Evolutionary conservation across 2,329 filamentous ascomycete genomes (phyloP).

Genomic region (Aspergillus udagawae): DNA sequence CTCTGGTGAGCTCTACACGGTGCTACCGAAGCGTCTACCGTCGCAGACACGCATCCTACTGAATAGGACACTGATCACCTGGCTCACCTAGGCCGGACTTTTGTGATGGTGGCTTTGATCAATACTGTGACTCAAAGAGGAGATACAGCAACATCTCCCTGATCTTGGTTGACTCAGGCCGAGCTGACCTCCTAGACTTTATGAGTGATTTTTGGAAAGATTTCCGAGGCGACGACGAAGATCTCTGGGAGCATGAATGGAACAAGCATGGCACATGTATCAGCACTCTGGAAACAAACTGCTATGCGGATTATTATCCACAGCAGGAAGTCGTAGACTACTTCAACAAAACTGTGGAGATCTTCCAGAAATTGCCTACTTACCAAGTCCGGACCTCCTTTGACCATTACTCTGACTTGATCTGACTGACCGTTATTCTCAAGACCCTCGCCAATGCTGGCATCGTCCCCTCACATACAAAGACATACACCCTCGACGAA

Average conservation of each 20-base stretch:
- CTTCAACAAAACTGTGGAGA: constrained; percentile 61
- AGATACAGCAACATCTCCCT: constrained; percentile 62
- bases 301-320: constrained; percentile 59
- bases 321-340: constrained; percentile 66
- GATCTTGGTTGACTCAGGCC: constrained; percentile 55
- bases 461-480: constrained; percentile 48
- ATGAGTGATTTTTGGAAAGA: constrained; percentile 73
- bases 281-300: constrained; percentile 62
- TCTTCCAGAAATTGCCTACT: constrained; percentile 65
- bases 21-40: neutral
- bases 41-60: neutral
- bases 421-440: neutral
- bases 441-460: constrained; percentile 58
- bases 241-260: constrained; percentile 73
- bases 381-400: constrained; percentile 47
- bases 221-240: constrained; percentile 59
- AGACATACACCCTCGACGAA: constrained; percentile 56
- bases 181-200: constrained; percentile 56
- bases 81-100: constrained; percentile 52
- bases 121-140: constrained; percentile 60
- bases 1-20: constrained; percentile 48
- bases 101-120: constrained; percentile 67
- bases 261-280: constrained; percentile 73
- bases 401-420: constrained; percentile 3
- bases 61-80: constrained; percentile 1